Percentiles rank a stretch among this genome's conserved stretches.
phyloP scores from a whole-genome alignment of 108 stramenopile genomes.

The Conticribra guillardii region DNA sequence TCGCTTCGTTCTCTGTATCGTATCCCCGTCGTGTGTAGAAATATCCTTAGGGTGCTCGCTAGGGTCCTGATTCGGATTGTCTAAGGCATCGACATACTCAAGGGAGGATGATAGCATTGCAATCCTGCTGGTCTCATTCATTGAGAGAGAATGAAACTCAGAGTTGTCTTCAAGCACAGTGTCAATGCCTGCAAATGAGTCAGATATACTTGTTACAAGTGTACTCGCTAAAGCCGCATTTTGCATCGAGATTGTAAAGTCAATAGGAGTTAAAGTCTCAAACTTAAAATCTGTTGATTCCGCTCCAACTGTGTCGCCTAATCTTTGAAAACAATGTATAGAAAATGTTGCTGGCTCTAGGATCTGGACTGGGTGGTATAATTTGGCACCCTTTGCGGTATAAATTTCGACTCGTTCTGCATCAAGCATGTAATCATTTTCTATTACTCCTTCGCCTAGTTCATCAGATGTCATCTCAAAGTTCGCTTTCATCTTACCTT shows the following conservation, averaged over 20 bases:
- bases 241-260: constrained; percentile 79
- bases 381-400: constrained; percentile 72
- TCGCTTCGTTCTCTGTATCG: constrained; percentile 7
- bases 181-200: constrained; percentile 40
- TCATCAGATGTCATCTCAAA: constrained; percentile 39
- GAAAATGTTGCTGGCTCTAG: constrained; percentile 75
- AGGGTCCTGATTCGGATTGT: constrained; percentile 5
- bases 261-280: constrained; percentile 67
- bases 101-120: constrained; percentile 66
- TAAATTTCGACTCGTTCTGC: constrained; percentile 70
- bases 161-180: constrained; percentile 3
- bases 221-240: constrained; percentile 79
- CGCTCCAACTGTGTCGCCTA: constrained; percentile 15
- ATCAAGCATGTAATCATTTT: constrained; percentile 65
- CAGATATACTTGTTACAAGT: constrained; percentile 62
- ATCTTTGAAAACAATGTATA: constrained; percentile 52
- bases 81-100: constrained; percentile 28
- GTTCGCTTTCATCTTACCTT: constrained; percentile 64
- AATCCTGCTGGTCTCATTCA: constrained; percentile 56
- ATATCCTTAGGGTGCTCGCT: constrained; percentile 22
- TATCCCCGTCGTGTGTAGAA: constrained; percentile 28
- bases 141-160: constrained; percentile 47
- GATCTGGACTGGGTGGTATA: constrained; percentile 78
- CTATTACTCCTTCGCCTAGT: constrained; percentile 32
- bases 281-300: constrained; percentile 63